Evolutionary conservation across 2,329 filamentous ascomycete genomes (phyloP), one percentile per base, ranked within the genome.

Genomic region (Colletotrichum tofieldiae): DNA sequence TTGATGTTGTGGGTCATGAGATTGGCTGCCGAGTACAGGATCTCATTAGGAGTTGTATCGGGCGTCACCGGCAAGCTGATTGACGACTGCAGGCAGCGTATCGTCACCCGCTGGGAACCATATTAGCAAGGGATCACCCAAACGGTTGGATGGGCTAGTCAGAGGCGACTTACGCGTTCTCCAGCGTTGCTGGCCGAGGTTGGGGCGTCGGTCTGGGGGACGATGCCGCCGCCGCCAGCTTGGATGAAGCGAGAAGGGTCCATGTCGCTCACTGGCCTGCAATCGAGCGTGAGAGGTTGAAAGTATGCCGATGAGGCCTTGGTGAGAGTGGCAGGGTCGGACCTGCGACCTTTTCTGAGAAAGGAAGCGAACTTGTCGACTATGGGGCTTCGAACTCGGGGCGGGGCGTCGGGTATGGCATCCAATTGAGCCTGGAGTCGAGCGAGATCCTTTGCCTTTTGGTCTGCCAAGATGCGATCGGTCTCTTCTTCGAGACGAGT

Each of bases 151-250:
- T 16, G 11, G 23, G 56, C 5, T 20, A 49, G 16, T 20, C 18
- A n/a, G n/a, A 62, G 20, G 14, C 20, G 26, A 67, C 90, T 86
- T 82, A 93, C 92, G 76, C 94, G 87, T 78, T 95, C 93, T 56
- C 92, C 92, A 73, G 93, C 90, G 82, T 97, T 97, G 71, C 93
- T 92, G 18, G 94, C 94, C 65, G 94, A 95, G 12, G 92, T 86
- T 1, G 95, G 95, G 29, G 93, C 93, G 84, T 97, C 94, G 54
- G 87, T 91, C 63, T 86, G 85, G 49, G 85, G 84, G 7, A 86
- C 83, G 68, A 86, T 83, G 69, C 85, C 85, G 74, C 79, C 84
- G 16, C 84, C 85, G 35, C 85, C 85, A n/a, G 79, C 78, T 71
- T 85, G 82, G 68, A 87, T 86, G 60, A 81, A 81, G 64, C 72